Conservation (phyloP, 2,329 filamentous ascomycete genomes). For the Intubia oerlemansii region DNA sequence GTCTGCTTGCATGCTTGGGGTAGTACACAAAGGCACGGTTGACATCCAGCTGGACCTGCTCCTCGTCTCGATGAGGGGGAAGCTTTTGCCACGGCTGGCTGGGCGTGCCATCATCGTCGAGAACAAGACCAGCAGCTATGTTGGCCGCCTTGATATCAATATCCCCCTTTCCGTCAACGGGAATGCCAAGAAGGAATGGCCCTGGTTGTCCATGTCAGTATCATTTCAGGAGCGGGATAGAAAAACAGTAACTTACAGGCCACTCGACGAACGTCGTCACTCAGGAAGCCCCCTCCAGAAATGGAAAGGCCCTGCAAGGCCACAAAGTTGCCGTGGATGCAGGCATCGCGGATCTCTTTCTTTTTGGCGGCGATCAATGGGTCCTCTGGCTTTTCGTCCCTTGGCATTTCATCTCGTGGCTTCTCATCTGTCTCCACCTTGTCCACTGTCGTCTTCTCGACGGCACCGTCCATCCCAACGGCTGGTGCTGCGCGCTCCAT, state of each 20-base stretch:
- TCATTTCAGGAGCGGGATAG: too few species aligned
- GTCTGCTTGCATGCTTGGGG: conserved; percentile 48
- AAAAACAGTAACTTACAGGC: too few species aligned
- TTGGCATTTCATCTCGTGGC: too few species aligned
- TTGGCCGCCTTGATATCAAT: too few species aligned
- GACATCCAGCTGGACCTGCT: conserved; percentile 81
- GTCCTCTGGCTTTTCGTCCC: too few species aligned
- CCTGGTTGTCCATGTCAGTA: too few species aligned
- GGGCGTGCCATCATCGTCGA: conserved; percentile 5
- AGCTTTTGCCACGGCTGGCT: conserved; percentile 34
- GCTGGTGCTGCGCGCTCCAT: too few species aligned
- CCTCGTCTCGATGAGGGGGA: conserved; percentile 64
- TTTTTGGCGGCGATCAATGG: conserved; percentile 15
- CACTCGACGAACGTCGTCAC: conserved; percentile 43
- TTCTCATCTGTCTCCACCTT: too few species aligned
- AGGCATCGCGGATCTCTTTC: conserved; percentile 35
- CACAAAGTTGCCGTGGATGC: conserved; percentile 31
- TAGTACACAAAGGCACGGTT: conserved; percentile 97
- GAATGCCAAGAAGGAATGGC: conserved; percentile 34
- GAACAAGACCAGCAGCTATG: too few species aligned
- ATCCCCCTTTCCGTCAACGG: conserved; percentile 1
- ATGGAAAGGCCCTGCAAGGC: conserved; percentile 36
- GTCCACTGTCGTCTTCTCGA: too few species aligned
- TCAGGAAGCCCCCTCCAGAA: conserved; percentile 43
- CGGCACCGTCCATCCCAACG: too few species aligned